A percentile compares a stretch with the other conserved stretches of the same genome.
These are phyloP conservation scores for Lasiodiplodia gonubiensis DNA, from an alignment of 2,329 filamentous ascomycete species.

Conservation along the genomic window DNA sequence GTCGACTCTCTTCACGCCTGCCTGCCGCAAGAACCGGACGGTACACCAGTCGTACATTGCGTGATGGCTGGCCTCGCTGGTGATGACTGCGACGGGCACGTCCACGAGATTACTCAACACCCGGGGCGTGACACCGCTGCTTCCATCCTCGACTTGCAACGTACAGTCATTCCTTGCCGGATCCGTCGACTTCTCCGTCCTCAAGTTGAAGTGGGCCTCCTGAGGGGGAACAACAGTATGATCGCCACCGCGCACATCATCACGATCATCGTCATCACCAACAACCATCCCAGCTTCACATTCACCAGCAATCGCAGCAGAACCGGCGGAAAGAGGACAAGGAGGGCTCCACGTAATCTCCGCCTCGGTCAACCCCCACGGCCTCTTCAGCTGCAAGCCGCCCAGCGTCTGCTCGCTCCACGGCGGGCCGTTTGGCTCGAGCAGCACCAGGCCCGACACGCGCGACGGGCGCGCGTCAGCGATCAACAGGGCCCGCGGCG, in stretches of 20 bases:
- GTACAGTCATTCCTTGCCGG: background rate
- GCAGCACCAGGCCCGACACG: constrained; percentile 44
- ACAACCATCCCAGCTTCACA: background rate
- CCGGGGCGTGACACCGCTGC: background rate
- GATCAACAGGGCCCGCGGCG: background rate
- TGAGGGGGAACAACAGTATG: background rate
- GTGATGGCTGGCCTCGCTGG: constrained; percentile 2
- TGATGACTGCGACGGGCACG: constrained; percentile 6
- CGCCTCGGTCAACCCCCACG: background rate
- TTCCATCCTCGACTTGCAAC: background rate
- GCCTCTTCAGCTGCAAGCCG: background rate
- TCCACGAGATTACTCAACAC: constrained; percentile 1
- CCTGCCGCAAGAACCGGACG: constrained; percentile 3
- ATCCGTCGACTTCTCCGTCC: background rate
- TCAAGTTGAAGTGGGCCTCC: background rate
- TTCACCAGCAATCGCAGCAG: background rate
- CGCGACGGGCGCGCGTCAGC: background rate
- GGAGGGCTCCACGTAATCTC: background rate
- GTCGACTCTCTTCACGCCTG: background rate
- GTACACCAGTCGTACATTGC: constrained; percentile 5
- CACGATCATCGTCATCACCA: background rate
- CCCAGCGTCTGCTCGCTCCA: background rate
- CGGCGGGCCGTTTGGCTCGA: constrained; percentile 38
- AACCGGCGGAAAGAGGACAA: background rate
- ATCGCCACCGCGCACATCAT: constrained; percentile 2